Conservation (phyloP, 2,329 filamentous ascomycete species). For the Daldinia sp. region DNA sequence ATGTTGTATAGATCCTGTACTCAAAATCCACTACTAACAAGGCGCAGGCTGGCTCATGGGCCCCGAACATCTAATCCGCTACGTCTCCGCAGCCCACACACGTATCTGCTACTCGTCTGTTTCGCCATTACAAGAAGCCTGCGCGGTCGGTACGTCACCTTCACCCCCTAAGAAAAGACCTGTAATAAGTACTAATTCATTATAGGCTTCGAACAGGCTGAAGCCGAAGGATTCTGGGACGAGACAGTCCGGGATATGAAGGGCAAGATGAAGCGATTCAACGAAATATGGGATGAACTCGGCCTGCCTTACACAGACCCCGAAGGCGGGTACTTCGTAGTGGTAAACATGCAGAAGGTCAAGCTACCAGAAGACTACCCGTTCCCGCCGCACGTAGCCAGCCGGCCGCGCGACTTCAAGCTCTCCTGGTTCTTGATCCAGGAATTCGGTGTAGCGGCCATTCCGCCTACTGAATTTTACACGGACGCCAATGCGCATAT, state of each 20-base stretch:
- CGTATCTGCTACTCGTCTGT: slow-evolving; percentile 96
- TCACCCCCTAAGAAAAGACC: too few relatives aligned
- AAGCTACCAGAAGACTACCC: slow-evolving; percentile 83
- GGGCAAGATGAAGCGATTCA: slow-evolving; percentile 86
- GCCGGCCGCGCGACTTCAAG: slow-evolving; percentile 90
- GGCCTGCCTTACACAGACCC: slow-evolving; percentile 86
- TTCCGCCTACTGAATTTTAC: slow-evolving; percentile 97
- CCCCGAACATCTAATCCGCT: slow-evolving; percentile 85
- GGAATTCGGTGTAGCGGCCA: slow-evolving; percentile 93
- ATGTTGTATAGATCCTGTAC: slow-evolving; percentile 35
- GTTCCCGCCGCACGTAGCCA: slow-evolving; percentile 88
- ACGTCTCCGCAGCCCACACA: slow-evolving; percentile 91
- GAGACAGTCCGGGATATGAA: slow-evolving; percentile 86
- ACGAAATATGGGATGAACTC: slow-evolving; percentile 79
- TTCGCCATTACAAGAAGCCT: slow-evolving; percentile 92
- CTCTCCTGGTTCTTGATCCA: slow-evolving; percentile 96
- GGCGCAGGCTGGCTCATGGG: slow-evolving; percentile 84
- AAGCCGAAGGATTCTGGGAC: slow-evolving; percentile 86
- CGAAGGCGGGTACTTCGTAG: slow-evolving; percentile 96
- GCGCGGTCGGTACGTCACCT: slow-evolving; percentile 71
- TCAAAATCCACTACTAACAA: background rate
- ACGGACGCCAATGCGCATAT: slow-evolving; percentile 83
- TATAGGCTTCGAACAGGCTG: slow-evolving; percentile 83
- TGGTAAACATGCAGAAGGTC: slow-evolving; percentile 92
- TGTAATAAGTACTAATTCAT: slow-evolving; percentile 1